Evolutionary conservation across 2,329 filamentous ascomycete genomes (phyloP).

Genomic region (Trichoderma polysporum): DNA sequence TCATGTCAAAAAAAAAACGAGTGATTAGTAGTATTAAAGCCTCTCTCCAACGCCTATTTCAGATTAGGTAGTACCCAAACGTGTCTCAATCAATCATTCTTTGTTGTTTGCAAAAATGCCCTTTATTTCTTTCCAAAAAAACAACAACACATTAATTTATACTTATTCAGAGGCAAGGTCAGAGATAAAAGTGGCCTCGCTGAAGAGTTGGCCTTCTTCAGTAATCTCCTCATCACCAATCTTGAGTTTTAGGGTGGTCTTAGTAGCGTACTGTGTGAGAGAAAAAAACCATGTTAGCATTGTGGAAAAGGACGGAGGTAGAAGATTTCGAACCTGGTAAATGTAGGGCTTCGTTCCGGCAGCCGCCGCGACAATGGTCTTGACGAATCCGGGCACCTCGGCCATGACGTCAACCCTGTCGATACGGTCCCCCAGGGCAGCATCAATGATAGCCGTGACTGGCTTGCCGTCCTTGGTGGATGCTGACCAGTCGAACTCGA

Average conservation of each 20-base stretch:
- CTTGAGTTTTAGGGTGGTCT: conserved; percentile 76
- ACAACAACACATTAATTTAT: not conserved
- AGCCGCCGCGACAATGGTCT: conserved; percentile 84
- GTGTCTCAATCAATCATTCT: conserved; percentile 19
- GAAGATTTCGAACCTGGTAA: conserved; percentile 68
- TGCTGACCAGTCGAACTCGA: conserved; percentile 77
- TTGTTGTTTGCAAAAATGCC: conserved; percentile 15
- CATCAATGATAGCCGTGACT: conserved; percentile 68
- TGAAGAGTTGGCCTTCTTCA: conserved; percentile 78
- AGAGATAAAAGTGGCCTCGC: conserved; percentile 95
- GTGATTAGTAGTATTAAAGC: conserved; percentile 25
- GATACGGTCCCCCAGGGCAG: conserved; percentile 63
- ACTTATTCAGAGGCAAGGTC: conserved; percentile 35
- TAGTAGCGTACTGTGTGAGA: conserved; percentile 71
- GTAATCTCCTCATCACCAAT: conserved; percentile 74
- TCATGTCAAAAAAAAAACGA: conserved; percentile 25
- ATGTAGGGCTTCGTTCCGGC: conserved; percentile 96
- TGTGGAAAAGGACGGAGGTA: not conserved
- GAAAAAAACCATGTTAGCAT: not conserved
- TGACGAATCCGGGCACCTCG: conserved; percentile 92
- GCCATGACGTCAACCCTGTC: conserved; percentile 93
- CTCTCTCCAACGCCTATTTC: conserved; percentile 30
- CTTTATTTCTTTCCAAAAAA: conserved; percentile 19
- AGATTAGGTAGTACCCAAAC: conserved; percentile 24
- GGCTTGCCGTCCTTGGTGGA: conserved; percentile 73